A percentile compares a stretch with the other conserved stretches of the same genome.
phyloP scores from a whole-genome alignment of 345 rosid species.

The Garcia nutans region DNA sequence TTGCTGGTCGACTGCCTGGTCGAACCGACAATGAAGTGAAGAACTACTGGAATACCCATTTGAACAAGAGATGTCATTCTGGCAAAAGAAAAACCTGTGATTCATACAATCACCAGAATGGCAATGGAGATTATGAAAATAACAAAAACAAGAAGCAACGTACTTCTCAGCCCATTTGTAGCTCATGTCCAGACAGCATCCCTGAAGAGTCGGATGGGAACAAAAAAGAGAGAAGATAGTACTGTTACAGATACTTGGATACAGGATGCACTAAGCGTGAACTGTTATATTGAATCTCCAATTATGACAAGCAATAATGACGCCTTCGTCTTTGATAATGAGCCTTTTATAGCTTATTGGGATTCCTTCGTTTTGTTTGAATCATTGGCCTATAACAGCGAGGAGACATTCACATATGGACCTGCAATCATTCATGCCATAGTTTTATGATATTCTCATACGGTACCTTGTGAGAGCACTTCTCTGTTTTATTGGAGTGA shows the following conservation, averaged over 20 bases:
- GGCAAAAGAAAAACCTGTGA: conserved; percentile 36
- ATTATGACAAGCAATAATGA: conserved; percentile 28
- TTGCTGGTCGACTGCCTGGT: conserved; percentile 85
- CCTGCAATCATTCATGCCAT: neutral
- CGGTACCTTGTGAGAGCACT: neutral
- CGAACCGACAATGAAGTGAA: conserved; percentile 88
- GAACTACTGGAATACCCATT: conserved; percentile 93
- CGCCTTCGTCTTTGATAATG: conserved; percentile 34
- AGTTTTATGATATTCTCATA: conserved; percentile 2
- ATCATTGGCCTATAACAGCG: conserved; percentile 19
- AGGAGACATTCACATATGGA: conserved; percentile 6
- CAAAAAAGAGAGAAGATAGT: conserved; percentile 21
- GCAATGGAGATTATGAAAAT: conserved; percentile 4
- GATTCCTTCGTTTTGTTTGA: conserved; percentile 52
- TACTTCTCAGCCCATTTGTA: conserved; percentile 16
- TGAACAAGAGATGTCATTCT: conserved; percentile 50
- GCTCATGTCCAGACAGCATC: neutral
- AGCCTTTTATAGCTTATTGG: conserved; percentile 42
- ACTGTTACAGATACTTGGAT: conserved; percentile 31
- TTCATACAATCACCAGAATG: conserved; percentile 9
- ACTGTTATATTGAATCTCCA: conserved; percentile 41
- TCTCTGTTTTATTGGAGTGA: neutral
- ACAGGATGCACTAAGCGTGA: conserved; percentile 38
- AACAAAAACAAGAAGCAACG: conserved; percentile 8
- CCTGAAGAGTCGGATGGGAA: conserved; percentile 16